These are phyloP conservation scores for Pichia sp. DNA, from an alignment of 1,139 yeast species.

Conservation along the genomic window DNA sequence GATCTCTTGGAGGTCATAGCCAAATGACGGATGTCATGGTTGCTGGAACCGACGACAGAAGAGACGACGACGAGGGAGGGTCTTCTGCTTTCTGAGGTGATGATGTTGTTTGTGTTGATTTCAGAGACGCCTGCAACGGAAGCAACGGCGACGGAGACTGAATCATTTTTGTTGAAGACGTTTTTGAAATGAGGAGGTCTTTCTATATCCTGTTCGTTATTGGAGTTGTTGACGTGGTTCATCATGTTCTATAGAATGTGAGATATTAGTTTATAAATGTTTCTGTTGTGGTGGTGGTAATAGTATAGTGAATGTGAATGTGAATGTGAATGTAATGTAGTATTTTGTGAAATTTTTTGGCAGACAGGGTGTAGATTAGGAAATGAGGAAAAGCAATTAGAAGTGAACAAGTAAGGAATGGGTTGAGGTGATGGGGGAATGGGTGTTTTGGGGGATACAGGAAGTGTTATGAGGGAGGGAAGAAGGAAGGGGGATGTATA, in stretches of 20 bases:
- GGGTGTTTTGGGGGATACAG: not conserved
- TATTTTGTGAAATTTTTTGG: too few species aligned
- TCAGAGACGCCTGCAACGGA: conserved; percentile 9
- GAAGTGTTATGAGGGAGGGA: too few species aligned
- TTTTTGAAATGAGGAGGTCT: conserved; percentile 31
- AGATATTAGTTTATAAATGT: not conserved
- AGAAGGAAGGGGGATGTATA: not conserved
- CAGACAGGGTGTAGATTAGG: not conserved
- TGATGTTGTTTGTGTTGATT: conserved; percentile 18
- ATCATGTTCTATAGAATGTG: conserved; percentile 4
- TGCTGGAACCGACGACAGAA: not conserved
- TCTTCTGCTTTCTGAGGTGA: conserved; percentile 29
- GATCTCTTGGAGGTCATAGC: not conserved
- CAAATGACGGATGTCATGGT: not conserved
- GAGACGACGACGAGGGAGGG: conserved; percentile 26
- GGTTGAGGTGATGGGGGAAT: not conserved
- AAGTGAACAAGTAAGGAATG: not conserved
- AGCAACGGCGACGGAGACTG: conserved; percentile 13
- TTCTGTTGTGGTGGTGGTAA: too few species aligned
- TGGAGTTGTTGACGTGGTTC: conserved; percentile 33
- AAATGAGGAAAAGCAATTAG: not conserved
- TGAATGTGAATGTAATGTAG: not conserved
- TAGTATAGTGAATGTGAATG: too few species aligned
- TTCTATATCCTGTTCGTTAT: conserved; percentile 29
- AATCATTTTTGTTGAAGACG: conserved; percentile 20